Conservation (phyloP, 2,329 filamentous ascomycete species). For the Coniochaeta prunicola region DNA sequence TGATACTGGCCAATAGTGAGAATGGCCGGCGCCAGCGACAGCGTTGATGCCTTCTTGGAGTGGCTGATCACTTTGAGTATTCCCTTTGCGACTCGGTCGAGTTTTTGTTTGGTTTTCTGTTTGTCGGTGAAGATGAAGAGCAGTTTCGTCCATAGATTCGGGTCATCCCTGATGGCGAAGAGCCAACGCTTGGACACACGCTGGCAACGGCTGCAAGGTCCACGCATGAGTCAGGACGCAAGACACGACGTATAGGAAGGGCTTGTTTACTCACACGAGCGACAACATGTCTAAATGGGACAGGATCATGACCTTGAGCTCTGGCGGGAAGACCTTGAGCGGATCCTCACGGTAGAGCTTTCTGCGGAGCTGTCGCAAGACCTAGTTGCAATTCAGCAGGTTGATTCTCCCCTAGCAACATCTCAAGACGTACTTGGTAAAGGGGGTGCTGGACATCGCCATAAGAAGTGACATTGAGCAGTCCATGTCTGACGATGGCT, state of each 20-base stretch:
- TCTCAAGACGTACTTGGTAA: not conserved
- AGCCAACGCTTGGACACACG: not conserved
- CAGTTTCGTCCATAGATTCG: not conserved
- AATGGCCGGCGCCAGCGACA: not conserved
- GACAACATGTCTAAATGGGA: not conserved
- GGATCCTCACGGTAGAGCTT: not conserved
- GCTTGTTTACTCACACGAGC: not conserved
- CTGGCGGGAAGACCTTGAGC: not conserved
- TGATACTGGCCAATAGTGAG: not conserved
- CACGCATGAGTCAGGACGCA: not conserved
- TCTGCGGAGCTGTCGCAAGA: not conserved
- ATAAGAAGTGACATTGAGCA: not conserved
- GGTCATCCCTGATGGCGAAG: not conserved
- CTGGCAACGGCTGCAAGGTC: not conserved
- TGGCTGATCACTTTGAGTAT: not conserved
- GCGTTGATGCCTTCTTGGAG: not conserved
- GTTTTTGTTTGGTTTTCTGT: not conserved
- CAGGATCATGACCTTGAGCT: constrained; percentile 1
- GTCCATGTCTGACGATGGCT: not conserved
- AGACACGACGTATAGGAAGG: not conserved
- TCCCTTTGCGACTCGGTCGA: not conserved
- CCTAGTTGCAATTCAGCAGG: not conserved
- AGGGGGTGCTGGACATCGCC: not conserved
- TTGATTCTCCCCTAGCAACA: no score
- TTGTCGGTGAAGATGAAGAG: not conserved